Base-by-base conservation (phyloP, 2,329 filamentous ascomycete genomes). In the Aureobasidium sp. region DNA sequence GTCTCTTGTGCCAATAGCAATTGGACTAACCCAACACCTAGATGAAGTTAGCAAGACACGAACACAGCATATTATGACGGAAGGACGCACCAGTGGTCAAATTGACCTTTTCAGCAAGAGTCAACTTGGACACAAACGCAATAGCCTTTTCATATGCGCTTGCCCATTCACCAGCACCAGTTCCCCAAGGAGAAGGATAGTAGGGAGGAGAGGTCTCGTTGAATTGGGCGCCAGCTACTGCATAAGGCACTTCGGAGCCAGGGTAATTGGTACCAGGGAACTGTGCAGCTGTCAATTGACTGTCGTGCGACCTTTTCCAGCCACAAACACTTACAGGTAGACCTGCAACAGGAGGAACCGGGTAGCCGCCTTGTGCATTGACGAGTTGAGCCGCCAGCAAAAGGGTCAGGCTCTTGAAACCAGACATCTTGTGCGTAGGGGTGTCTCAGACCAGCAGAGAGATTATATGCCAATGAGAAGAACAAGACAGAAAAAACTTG, bases 91-190 rank as follows among this genome's bases (percentile, higher is more conserved):
- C 93, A 0, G 92, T 97, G 2, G 93, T 97, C 66, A 99, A 74
- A 74, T 97, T 97, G 75, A 97, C 91, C 78, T 96, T 97, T 74
- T 97, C 92, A 12, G 86, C 72, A 39, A 96, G 80, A 0, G 91
- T 96, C 75, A 96, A 77, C 72, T 92, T 86, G 10, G 87, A 88
- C 50, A 97, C 91, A 69, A 96, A 93, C 2, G 81, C 84, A 67
- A 84, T 85, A 1, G 92, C 92, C 73, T 88, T 87, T 24, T 76
- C 77, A 68, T 96, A 92, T 43, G 91, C 90, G 7, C 85, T 82
- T 60, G 83, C 81, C 92, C 92, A 96, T 48, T 83, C 78, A 12
- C 88, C 89, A 6, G 83, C 73, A 20, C 89, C 87, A 65, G 89
- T 84, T 77, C 88, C 87, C 90, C 92, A 96, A 78, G 92, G 92